Base-by-base conservation (phyloP, 2,329 filamentous ascomycete species). In the Pestalotiopsis sp. region DNA sequence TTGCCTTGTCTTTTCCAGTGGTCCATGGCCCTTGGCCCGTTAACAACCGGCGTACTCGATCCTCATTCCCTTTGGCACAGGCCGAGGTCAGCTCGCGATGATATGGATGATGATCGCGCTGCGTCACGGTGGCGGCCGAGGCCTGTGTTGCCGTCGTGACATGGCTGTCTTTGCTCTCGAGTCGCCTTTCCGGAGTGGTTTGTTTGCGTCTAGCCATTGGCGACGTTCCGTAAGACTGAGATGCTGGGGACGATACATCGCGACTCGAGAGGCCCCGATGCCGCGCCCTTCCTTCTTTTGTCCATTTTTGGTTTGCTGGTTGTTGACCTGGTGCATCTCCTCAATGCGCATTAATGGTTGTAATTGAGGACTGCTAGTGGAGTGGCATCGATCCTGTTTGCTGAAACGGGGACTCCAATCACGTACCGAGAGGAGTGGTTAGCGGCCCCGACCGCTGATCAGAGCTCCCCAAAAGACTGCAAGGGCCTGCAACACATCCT, bases 1-100 rank as follows among this genome's bases (percentile, higher is more conserved):
- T 77, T 68, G 80, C 77, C 68, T 75, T 76, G 70, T 82, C 81
- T 58, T 73, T 73, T 1, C 68, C 69, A 1, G 77, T 75, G 5
- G 73, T 73, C 81, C 81, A 82, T 5, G 73, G 68, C 6, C 73
- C 71, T 3, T 81, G 76, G 61, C 81, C 80, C 56, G 72, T 71
- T 2, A 82, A 73, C 25, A 81, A 77, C 64, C 80, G 78, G 64
- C 77, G 77, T 2, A 82, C 75, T 5, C 78, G 75, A 4, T 73
- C 71, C 67, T 82, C 80, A 70, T 81, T 82, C 20, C 77, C 79
- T 67, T 80, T 79, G 1, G 77, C 77, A 0, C 79, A 76, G 41
- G 80, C 80, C 23, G 76, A 77, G 41, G 81, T 78, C 57, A 82
- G 73, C 39, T 77, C 76, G 45, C 80, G 73, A 66, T 81, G 79